Conservation (phyloP, 345 rosid species). For the Populus nigra region DNA sequence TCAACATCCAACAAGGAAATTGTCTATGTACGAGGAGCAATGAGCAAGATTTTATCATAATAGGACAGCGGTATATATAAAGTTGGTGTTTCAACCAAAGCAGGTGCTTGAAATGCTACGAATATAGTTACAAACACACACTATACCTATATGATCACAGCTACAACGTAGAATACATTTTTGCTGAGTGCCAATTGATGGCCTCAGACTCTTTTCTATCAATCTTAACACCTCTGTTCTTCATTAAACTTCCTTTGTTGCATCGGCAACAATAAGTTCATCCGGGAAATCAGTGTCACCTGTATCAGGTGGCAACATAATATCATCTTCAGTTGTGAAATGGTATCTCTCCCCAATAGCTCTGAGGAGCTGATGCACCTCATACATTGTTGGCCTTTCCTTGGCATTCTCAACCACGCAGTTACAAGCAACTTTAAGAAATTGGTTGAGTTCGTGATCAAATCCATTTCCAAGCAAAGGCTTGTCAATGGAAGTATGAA, state of each 20-base stretch:
- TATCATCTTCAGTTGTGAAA: conserved; percentile 69
- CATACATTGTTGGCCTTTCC: conserved; percentile 90
- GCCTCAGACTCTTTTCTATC: neutral
- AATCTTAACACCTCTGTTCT: neutral
- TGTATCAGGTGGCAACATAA: conserved; percentile 56
- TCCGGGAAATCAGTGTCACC: conserved; percentile 52
- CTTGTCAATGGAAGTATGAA: conserved; percentile 60
- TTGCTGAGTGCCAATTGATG: neutral
- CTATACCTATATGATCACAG: neutral
- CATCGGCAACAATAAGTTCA: conserved; percentile 83
- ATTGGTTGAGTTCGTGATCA: conserved; percentile 72
- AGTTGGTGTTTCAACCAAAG: neutral
- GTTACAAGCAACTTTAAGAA: conserved; percentile 76
- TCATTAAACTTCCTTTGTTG: conserved; percentile 10
- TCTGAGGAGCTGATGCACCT: conserved; percentile 74
- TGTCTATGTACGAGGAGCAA: neutral
- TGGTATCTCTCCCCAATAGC: conserved; percentile 80
- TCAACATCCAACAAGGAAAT: neutral
- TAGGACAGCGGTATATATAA: neutral
- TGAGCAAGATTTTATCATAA: neutral
- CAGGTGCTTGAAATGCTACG: neutral
- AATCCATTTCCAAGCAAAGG: conserved; percentile 54
- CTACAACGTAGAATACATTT: too few species aligned
- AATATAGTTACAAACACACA: neutral
- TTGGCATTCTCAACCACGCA: conserved; percentile 62